Base-by-base conservation (phyloP, 768 basidiomycete genomes). In the Hygrophoropsis aurantiaca region DNA sequence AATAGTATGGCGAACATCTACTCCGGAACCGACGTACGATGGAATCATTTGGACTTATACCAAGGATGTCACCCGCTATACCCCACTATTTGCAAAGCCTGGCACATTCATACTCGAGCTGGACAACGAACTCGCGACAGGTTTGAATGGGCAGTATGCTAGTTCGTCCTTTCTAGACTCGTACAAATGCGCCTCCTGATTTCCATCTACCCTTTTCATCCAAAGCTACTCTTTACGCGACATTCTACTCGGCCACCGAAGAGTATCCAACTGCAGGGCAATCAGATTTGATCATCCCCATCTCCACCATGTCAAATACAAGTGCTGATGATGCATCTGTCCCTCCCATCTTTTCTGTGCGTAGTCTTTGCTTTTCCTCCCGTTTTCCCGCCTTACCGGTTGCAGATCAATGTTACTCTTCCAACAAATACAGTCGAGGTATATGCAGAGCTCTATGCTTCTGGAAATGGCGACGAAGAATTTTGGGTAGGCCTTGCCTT, bases 11-110 rank as follows among this genome's bases (percentile, higher is more conserved):
- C 74, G 88, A 30, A 88, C 85, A 16, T 88, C 86, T 0, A 90
- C 88, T 15, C 82, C 87, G 0, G 88, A 90, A 62, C 88, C 88
- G 0, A 84, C 81, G 1, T 55, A 53, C 11, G 73, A 79, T 40
- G 88, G 87, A 10, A 88, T 90, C 49, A 82, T 87, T 40, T 90
- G 87, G 87, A 87, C 86, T 1, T 83, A 77, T 46, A 62, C 81
- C 54, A 90, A 90, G 59, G 88, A 90, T 54, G 85, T 85, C 20
- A 84, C 86, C 6, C 79, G 79, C 19, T 90, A 83, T 50, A 77
- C 74, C 3, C 85, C 86, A 1, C 74, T 91, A 32, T 90, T 90
- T 58, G 69, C 79, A 2, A 75, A 81, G 51, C 67, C 79, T 0
- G 87, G 88, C 6, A 75, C 77, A 0, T 83, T 90, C 55, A 84